Percentiles rank a stretch among this genome's conserved stretches.
Conservation (phyloP, 2,329 filamentous ascomycete genomes). For the Madurella fahalii region DNA sequence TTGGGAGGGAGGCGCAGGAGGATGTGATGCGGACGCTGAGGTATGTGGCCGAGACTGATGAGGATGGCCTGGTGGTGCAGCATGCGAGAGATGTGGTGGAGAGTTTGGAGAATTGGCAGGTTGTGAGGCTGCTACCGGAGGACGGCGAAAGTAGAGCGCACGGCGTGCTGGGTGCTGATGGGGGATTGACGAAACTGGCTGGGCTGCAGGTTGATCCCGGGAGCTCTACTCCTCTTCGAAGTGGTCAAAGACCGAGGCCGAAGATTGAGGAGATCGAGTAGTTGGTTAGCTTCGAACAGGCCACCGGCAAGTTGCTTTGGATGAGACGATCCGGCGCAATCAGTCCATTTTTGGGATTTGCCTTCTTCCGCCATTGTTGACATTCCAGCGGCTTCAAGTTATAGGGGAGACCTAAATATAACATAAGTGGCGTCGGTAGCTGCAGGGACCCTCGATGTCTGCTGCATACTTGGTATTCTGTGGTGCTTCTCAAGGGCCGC, state of each 20-base stretch:
- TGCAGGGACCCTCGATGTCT: too few species aligned
- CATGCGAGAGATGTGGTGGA: conserved; percentile 66
- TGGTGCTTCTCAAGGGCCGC: too few species aligned
- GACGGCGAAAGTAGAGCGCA: background rate
- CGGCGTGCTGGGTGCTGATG: background rate
- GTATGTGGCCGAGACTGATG: conserved; percentile 63
- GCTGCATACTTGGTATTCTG: too few species aligned
- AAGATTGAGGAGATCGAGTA: conserved; percentile 61
- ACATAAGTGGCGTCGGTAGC: too few species aligned
- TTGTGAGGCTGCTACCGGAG: conserved; percentile 35
- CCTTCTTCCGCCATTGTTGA: too few species aligned
- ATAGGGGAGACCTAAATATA: too few species aligned
- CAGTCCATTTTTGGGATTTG: too few species aligned
- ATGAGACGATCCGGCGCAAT: too few species aligned
- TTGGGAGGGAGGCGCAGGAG: conserved; percentile 50
- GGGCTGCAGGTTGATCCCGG: conserved; percentile 41
- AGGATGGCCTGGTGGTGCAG: conserved; percentile 62
- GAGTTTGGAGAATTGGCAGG: conserved; percentile 58
- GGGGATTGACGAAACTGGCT: conserved; percentile 33
- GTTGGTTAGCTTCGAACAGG: conserved; percentile 15
- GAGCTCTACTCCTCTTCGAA: background rate
- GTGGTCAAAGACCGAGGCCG: conserved; percentile 28
- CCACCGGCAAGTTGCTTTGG: background rate
- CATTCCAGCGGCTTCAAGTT: too few species aligned
- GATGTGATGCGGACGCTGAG: conserved; percentile 59